These are phyloP conservation scores for Saccharum hybrid DNA, from an alignment of 202 grass and related monocot species.

Conservation along the genomic window DNA sequence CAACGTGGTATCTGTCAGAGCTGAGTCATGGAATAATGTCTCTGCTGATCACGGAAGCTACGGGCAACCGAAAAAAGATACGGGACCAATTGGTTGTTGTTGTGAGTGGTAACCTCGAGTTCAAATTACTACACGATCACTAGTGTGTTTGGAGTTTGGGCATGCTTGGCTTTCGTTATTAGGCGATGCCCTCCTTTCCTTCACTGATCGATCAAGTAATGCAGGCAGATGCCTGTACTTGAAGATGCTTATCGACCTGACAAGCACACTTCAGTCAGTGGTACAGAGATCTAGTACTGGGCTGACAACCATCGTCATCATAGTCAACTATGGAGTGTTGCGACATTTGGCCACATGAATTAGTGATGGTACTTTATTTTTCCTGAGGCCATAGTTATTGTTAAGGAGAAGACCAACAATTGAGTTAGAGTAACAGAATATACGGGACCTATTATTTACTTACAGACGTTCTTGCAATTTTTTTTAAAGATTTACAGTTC, in stretches of 20 bases:
- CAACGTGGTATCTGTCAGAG: slow-evolving; percentile 32
- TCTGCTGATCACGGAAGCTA: neutral
- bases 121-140: slow-evolving; percentile 43
- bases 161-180: slow-evolving; percentile 51
- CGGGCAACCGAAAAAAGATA: too few species aligned
- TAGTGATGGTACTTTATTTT: neutral
- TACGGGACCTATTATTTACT: neutral
- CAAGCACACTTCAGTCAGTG: slow-evolving; percentile 13
- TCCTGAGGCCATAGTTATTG: neutral
- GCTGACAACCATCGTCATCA: slow-evolving; percentile 18
- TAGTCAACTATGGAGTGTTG: slow-evolving; percentile 33
- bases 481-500: neutral
- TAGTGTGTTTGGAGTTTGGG: slow-evolving; percentile 37
- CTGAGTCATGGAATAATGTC: slow-evolving; percentile 23
- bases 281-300: slow-evolving; percentile 14
- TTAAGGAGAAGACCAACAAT: neutral
- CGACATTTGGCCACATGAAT: neutral
- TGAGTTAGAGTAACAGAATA: neutral
- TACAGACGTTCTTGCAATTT: neutral
- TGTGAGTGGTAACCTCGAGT: slow-evolving; percentile 46
- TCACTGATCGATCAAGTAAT: slow-evolving; percentile 45
- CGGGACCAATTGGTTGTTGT: slow-evolving; percentile 7
- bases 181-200: slow-evolving; percentile 29
- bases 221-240: slow-evolving; percentile 18
- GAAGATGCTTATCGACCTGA: slow-evolving; percentile 20